A percentile compares a stretch with the other conserved stretches of the same genome.
phyloP scores from a whole-genome alignment of 768 basidiomycete species.

The Coprinopsis marcescibilis region DNA sequence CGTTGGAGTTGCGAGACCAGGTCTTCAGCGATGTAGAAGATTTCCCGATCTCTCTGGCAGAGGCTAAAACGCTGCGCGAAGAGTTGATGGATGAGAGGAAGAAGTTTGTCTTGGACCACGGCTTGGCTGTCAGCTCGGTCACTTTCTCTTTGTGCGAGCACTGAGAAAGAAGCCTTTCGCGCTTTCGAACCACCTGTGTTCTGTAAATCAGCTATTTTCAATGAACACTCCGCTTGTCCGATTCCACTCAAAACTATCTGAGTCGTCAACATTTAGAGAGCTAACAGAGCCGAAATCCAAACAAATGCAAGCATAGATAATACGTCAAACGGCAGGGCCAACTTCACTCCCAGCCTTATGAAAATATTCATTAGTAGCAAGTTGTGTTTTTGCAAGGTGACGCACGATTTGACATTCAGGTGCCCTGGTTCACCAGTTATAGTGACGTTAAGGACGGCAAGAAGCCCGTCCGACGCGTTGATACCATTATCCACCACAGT shows the following conservation, averaged over 20 bases:
- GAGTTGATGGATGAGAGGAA: slow-evolving; percentile 29
- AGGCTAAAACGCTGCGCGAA: slow-evolving; percentile 25
- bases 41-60: slow-evolving; percentile 22
- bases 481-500: slow-evolving; percentile 45
- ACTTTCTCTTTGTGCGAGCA: slow-evolving; percentile 2
- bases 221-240: too few relatives aligned
- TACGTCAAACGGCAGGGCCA: too few relatives aligned
- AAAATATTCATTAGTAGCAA: too few relatives aligned
- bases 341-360: too few relatives aligned
- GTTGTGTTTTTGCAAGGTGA: too few relatives aligned
- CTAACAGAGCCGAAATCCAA: too few relatives aligned
- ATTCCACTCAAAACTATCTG: too few relatives aligned
- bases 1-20: slow-evolving; percentile 20
- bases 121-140: neutral
- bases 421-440: slow-evolving; percentile 38
- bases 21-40: slow-evolving; percentile 19
- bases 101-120: slow-evolving; percentile 12
- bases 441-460: slow-evolving; percentile 71
- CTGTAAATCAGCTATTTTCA: neutral
- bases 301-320: too few relatives aligned
- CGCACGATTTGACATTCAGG: slow-evolving; percentile 25
- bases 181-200: neutral
- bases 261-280: too few relatives aligned
- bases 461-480: slow-evolving; percentile 77
- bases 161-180: slow-evolving; percentile 23